Conservation (phyloP, 345 rosid species). For the Turritis glabra region DNA sequence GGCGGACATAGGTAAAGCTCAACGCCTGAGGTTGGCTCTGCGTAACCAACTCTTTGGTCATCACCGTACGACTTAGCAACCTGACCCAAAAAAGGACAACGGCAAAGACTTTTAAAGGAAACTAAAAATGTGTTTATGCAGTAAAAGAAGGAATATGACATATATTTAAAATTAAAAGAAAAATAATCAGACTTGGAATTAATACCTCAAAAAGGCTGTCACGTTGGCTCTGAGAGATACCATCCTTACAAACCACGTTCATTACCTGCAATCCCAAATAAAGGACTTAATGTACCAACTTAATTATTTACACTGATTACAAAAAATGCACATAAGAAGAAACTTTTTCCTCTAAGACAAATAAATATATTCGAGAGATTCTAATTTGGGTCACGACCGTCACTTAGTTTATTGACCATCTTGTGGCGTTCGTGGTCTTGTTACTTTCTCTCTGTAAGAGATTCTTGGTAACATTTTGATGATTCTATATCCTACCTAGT, state of each 20-base stretch:
- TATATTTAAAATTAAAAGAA: not conserved
- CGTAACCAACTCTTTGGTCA: conserved; percentile 87
- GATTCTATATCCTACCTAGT: conserved; percentile 22
- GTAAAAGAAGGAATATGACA: not conserved
- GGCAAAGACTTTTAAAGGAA: conserved; percentile 10
- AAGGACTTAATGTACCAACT: not conserved
- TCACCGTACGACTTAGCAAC: conserved; percentile 64
- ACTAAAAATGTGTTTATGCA: conserved; percentile 1
- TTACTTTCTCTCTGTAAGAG: conserved; percentile 11
- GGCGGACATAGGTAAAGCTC: conserved; percentile 90
- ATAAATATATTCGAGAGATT: not conserved
- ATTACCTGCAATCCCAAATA: conserved; percentile 57
- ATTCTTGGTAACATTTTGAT: not conserved
- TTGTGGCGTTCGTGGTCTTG: conserved; percentile 13
- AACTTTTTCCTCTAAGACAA: not conserved
- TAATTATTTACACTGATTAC: not conserved
- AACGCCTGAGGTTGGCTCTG: conserved; percentile 75
- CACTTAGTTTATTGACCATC: not conserved
- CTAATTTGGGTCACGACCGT: conserved; percentile 23
- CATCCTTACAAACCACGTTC: conserved; percentile 69
- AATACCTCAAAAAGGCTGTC: conserved; percentile 66
- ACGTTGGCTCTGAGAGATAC: conserved; percentile 55
- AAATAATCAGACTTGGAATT: not conserved
- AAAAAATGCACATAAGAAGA: not conserved
- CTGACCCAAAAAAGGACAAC: conserved; percentile 40